Evolutionary conservation across 2,329 filamentous ascomycete species (phyloP), one percentile per base, ranked within the genome.

Genomic region (Stachybotrys elegans): DNA sequence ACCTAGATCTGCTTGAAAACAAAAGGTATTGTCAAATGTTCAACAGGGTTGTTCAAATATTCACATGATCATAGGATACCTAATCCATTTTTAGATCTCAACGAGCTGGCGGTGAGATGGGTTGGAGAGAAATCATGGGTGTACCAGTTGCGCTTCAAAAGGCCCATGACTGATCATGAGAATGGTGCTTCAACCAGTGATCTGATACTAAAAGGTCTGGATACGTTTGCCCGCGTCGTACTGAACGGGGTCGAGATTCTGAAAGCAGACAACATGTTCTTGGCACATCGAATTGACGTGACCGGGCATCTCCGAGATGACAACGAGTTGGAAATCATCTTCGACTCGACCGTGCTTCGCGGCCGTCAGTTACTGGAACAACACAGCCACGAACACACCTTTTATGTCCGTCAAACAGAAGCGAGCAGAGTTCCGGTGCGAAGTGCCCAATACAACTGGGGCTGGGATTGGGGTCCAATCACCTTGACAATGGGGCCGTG

Each of bases 371-470:
- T 79, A 34, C 70, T 78, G 37, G 64, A 76, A 45, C 60, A 71
- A 23, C 69, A 81, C 53, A 54, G 55, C 16, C 70, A 73, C n/a
- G 73, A 80, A 50, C 75, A 81, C 55, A 69, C 65, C 5, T 81
- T 76, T 61, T 72, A 60, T 57, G 77, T 59, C 47, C 78, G 58
- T 61, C 75, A 54, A 67, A 78, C 52, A 44, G 79, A 63, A 43
- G 56, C 61, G 17, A 58, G 65, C 23, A 51, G 59, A 3, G 44
- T 62, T 7, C 47, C 51, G 1, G 56, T 62, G 0, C 67, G 83
- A n/a, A 86, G 86, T 56, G 78, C 81, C 1, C 83, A 86, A 58
- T 86, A 82, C 51, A 77, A 84, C 51, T 86, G 79, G 79, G 81
- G 83, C 5, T 86, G 82, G 82, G 82, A 86, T 54, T 85, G 81